Evolutionary conservation across 2,329 filamentous ascomycete genomes (phyloP), one percentile per base, ranked within the genome.

Genomic region (Colletotrichum karsti): DNA sequence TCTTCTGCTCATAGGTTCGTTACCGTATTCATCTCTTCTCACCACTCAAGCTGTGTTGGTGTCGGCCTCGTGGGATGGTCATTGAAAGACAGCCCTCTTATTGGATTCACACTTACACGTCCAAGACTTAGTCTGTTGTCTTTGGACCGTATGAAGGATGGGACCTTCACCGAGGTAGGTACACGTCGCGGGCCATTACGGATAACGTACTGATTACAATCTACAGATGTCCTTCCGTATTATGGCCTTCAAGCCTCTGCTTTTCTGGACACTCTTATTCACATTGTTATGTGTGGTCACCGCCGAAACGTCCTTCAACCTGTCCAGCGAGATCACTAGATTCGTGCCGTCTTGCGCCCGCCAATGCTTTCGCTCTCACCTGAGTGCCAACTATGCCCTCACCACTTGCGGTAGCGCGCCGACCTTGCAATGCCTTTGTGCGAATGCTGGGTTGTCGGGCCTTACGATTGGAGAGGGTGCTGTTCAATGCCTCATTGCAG

Each of bases 381-480:
- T 93, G 71, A 76, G 78, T n/a, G 80, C 83, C 69, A 89, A 91
- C 76, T 92, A 88, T 74, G 82, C 83, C 37, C 73, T 76, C 20
- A 78, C 77, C 55, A 74, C 76, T 53, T 92, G 90, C 73, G 82
- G 82, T 30, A 74, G 78, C 35, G 79, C 79, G 13, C 82, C 85
- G 10, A 83, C 90, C 26, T 76, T 93, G 71, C 79, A 84, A 73
- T 93, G 90, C 72, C 82, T 94, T 7, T 94, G 92, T 76, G 84
- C 85, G 39, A 83, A 84, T 65, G 82, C 82, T 35, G 90, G 90
- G 8, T 79, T 77, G 12, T 86, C 86, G 30, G 90, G 89, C 9
- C 91, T 90, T 72, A 93, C 92, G 2, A 74, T 93, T 53, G 91
- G 91, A n/a, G 92, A 94, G 78, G 91, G 86, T 10, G 90, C 89